Conservation (phyloP, 345 rosid species). For the Eucalyptus curtisii region DNA sequence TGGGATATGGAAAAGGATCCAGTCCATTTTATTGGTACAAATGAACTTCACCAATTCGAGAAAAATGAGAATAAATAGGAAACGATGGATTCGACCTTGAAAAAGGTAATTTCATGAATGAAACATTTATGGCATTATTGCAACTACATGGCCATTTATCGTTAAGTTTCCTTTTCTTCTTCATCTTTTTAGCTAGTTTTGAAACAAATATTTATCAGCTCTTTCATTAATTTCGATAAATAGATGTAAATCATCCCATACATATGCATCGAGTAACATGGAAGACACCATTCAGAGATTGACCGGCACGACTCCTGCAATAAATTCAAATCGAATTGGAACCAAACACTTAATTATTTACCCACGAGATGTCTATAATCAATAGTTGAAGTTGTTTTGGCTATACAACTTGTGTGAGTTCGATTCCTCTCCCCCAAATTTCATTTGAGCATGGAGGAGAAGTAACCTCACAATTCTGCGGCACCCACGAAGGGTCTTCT, state of each 20-base stretch:
- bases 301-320: background rate
- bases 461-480: background rate
- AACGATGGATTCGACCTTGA: background rate
- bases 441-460: background rate
- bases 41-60: background rate
- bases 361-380: background rate
- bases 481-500: background rate
- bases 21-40: background rate
- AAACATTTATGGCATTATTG: background rate
- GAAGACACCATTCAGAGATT: rapidly evolving
- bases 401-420: background rate
- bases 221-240: background rate
- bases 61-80: background rate
- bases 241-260: background rate
- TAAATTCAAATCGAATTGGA: background rate
- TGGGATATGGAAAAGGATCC: background rate
- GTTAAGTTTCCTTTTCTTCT: no score
- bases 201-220: background rate
- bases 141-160: background rate
- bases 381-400: background rate
- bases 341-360: no score
- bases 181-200: background rate
- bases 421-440: background rate
- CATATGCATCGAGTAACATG: background rate
- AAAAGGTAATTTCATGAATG: background rate